Evolutionary conservation across 1,284 basidiomycete species (phyloP).

Genomic region (Vanrija sp.): DNA sequence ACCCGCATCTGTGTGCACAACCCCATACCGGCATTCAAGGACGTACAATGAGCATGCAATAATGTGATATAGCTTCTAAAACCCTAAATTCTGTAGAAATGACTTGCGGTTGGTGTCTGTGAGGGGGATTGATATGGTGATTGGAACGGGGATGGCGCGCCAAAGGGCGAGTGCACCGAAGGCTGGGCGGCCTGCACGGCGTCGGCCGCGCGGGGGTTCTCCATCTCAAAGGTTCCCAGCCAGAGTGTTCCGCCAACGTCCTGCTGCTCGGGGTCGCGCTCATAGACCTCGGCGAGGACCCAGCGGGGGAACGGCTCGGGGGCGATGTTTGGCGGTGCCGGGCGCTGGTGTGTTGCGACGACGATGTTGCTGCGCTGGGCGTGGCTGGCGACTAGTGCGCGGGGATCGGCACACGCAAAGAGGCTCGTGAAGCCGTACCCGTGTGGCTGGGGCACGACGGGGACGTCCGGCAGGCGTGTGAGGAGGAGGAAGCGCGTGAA

Average conservation of each 20-base stretch:
- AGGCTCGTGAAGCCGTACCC: neutral
- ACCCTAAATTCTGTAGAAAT: too few species aligned
- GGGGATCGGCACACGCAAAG: neutral
- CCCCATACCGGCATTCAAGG: too few species aligned
- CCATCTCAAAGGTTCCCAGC: neutral
- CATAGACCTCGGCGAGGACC: conserved; percentile 4
- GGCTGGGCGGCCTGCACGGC: too few species aligned
- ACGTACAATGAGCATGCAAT: too few species aligned
- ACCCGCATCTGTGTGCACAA: too few species aligned
- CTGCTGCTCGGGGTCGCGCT: neutral
- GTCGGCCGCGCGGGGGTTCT: neutral
- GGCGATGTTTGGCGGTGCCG: conserved; percentile 2
- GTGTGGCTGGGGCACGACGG: neutral
- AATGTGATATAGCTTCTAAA: too few species aligned
- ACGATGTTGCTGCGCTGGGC: neutral
- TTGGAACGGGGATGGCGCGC: too few species aligned
- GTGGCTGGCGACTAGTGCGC: neutral
- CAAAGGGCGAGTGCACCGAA: too few species aligned
- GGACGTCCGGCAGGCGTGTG: neutral
- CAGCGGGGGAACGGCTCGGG: conserved; percentile 4
- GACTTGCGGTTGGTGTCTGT: too few species aligned
- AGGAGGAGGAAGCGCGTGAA: conserved; percentile 47
- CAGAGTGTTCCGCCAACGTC: neutral
- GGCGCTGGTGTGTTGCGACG: conserved; percentile 4
- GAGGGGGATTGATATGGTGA: too few species aligned